phyloP scores from a whole-genome alignment of 2,329 filamentous ascomycete genomes.

The Podosphaera fusca region DNA sequence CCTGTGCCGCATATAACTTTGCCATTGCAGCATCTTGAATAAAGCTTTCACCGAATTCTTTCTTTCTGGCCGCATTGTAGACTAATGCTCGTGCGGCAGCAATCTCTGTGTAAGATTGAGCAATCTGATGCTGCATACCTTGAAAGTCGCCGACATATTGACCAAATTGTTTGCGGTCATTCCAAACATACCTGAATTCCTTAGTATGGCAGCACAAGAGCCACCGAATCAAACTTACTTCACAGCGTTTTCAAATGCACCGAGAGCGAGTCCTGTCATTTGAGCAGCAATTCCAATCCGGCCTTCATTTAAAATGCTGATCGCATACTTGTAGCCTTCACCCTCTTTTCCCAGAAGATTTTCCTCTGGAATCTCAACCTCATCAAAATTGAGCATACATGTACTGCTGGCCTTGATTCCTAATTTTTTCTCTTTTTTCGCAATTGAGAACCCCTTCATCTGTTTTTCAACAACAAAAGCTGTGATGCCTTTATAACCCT shows the following conservation, averaged over 20 bases:
- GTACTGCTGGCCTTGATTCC: constrained; percentile 91
- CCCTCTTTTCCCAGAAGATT: constrained; percentile 77
- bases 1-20: constrained; percentile 83
- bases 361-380: constrained; percentile 70
- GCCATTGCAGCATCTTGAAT: constrained; percentile 95
- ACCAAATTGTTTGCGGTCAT: constrained; percentile 94
- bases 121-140: constrained; percentile 97
- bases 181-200: constrained; percentile 60
- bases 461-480: constrained; percentile 89
- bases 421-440: constrained; percentile 99
- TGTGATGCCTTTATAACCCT: constrained; percentile 91
- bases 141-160: constrained; percentile 89
- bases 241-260: constrained; percentile 86
- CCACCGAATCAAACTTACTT: constrained; percentile 23
- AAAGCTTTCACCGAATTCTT: constrained; percentile 91
- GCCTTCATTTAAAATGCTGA: constrained; percentile 80
- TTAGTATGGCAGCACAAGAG: constrained; percentile 4
- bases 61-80: constrained; percentile 90
- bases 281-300: constrained; percentile 95
- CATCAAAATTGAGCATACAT: constrained; percentile 93
- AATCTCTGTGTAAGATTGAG: constrained; percentile 88
- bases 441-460: constrained; percentile 72
- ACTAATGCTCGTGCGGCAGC: constrained; percentile 74
- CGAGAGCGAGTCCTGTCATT: constrained; percentile 91
- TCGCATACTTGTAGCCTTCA: constrained; percentile 95